phyloP scores from a whole-genome alignment of 2,329 filamentous ascomycete genomes.

The Lasiodiplodia theobromae region DNA sequence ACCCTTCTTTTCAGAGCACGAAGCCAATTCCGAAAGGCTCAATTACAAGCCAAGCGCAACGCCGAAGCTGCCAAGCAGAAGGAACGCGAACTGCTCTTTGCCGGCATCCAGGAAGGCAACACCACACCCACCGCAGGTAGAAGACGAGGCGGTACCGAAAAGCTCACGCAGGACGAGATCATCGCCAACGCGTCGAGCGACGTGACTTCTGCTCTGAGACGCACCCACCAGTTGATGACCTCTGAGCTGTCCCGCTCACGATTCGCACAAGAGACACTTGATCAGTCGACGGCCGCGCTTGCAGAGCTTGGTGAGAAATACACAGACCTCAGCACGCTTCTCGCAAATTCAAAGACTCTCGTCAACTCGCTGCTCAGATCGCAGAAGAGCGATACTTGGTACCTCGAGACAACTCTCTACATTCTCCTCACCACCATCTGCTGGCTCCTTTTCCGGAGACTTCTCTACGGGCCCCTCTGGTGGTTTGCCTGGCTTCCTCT shows the following conservation, averaged over 20 bases:
- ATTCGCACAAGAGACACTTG: conserved; percentile 88
- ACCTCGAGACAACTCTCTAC: conserved; percentile 88
- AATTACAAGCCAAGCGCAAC: conserved; percentile 78
- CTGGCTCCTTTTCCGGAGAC: conserved; percentile 85
- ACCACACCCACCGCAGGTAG: conserved; percentile 45
- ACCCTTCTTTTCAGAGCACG: conserved; percentile 56
- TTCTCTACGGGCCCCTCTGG: conserved; percentile 88
- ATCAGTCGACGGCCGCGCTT: conserved; percentile 84
- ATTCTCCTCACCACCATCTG: conserved; percentile 76
- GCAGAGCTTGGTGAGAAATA: conserved; percentile 82
- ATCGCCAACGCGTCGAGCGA: conserved; percentile 78
- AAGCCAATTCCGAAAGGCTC: conserved; percentile 79
- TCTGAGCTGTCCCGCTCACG: conserved; percentile 83
- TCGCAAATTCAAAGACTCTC: conserved; percentile 76
- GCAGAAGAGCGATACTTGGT: conserved; percentile 98
- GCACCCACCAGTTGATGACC: conserved; percentile 87
- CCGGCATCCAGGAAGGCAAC: conserved; percentile 62
- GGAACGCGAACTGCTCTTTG: conserved; percentile 78
- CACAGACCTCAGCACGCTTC: conserved; percentile 76
- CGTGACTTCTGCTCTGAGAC: conserved; percentile 81
- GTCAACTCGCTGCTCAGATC: conserved; percentile 81
- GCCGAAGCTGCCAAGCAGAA: conserved; percentile 75
- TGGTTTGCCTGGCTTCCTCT: conserved; percentile 87
- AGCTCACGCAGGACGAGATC: conserved; percentile 73
- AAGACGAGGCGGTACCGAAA: conserved; percentile 51